These are phyloP conservation scores for Fragilaria radians DNA, from an alignment of 108 stramenopile species.

Conservation along the genomic window DNA sequence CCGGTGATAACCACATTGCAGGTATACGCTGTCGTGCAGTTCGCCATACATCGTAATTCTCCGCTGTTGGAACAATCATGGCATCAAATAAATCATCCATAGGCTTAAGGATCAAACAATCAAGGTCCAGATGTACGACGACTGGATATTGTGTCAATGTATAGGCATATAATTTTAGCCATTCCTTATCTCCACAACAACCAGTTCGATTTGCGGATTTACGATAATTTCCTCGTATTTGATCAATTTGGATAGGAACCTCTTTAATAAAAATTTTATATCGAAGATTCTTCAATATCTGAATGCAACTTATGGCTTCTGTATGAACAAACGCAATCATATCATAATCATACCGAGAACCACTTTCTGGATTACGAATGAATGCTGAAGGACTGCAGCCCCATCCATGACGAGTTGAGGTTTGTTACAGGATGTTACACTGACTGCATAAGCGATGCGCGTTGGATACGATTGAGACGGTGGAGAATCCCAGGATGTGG, in stretches of 20 bases:
- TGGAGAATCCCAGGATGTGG: too few species aligned
- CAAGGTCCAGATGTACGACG: conserved; percentile 62
- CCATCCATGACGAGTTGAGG: conserved; percentile 21
- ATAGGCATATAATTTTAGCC: conserved; percentile 84
- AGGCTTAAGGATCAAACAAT: conserved; percentile 50
- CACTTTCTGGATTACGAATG: conserved; percentile 7
- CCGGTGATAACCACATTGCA: conserved; percentile 14
- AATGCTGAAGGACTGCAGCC: conserved; percentile 56
- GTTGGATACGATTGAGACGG: too few species aligned
- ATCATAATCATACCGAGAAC: conserved; percentile 39
- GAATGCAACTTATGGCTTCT: conserved; percentile 25
- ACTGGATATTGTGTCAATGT: conserved; percentile 62
- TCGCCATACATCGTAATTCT: background rate
- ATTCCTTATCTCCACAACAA: conserved; percentile 83
- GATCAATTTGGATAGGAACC: conserved; percentile 40
- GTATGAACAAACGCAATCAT: conserved; percentile 63
- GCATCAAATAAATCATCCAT: conserved; percentile 65
- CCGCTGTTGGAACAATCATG: conserved; percentile 27
- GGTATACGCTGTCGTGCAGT: conserved; percentile 1
- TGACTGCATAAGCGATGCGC: conserved; percentile 69
- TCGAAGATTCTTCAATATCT: conserved; percentile 23
- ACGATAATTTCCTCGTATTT: conserved; percentile 47
- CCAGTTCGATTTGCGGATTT: conserved; percentile 23
- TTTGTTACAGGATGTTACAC: conserved; percentile 45
- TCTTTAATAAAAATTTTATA: conserved; percentile 39